These are phyloP conservation scores for Ajuga chamaepitys DNA, from an alignment of 257 asterid species.

Conservation along the genomic window DNA sequence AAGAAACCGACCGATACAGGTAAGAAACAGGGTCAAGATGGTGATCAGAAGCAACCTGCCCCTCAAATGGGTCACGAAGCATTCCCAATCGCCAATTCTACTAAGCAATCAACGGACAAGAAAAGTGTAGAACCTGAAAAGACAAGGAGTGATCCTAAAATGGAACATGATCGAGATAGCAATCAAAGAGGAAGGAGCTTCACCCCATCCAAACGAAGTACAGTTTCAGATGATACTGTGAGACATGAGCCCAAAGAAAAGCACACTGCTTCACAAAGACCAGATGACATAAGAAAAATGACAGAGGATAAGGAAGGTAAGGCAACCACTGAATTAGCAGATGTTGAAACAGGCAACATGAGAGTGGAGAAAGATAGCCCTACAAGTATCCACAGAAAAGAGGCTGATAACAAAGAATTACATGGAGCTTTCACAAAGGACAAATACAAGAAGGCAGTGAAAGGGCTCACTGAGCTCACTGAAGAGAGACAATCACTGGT, in stretches of 20 bases:
- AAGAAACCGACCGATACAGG: neutral
- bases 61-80: constrained; percentile 6
- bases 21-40: neutral
- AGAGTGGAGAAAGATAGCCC: constrained; percentile 9
- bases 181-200: constrained; percentile 3
- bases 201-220: constrained; percentile 5
- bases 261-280: constrained; percentile 13
- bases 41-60: neutral
- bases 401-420: constrained; percentile 12
- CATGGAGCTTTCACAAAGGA: constrained; percentile 1
- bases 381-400: neutral
- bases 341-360: constrained; percentile 1
- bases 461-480: constrained; percentile 31
- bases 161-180: neutral
- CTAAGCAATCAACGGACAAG: neutral
- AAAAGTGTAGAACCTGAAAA: constrained; percentile 11
- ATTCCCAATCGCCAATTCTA: neutral
- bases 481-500: constrained; percentile 62
- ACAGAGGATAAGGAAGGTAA: constrained; percentile 12
- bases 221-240: neutral
- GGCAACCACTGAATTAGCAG: constrained; percentile 10
- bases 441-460: constrained; percentile 27
- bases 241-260: constrained; percentile 7
- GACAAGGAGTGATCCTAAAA: constrained; percentile 3
- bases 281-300: neutral